A percentile compares a stretch with the other conserved stretches of the same genome.
These are phyloP conservation scores for Talaromyces proteolyticus DNA, from an alignment of 495 filamentous ascomycete species.

Conservation along the genomic window DNA sequence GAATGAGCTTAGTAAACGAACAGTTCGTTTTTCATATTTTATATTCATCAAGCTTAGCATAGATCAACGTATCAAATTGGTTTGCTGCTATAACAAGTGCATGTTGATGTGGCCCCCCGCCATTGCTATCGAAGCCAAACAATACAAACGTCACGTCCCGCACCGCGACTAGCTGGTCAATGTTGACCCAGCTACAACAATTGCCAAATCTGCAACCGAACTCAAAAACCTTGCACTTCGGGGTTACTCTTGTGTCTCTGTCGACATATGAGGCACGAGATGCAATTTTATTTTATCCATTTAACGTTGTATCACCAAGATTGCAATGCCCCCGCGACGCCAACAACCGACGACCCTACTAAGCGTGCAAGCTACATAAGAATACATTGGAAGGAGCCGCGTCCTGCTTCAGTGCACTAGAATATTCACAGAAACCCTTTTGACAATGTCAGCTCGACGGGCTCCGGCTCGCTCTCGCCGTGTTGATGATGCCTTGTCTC, in stretches of 20 bases:
- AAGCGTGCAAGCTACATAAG: background rate
- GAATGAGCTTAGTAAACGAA: slow-evolving; percentile 5
- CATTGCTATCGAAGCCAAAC: slow-evolving; percentile 9
- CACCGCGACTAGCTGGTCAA: slow-evolving; percentile 15
- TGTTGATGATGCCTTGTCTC: slow-evolving; percentile 50
- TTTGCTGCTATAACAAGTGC: background rate
- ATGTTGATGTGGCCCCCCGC: too few species aligned
- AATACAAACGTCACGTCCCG: slow-evolving; percentile 14
- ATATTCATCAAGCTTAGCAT: too few species aligned
- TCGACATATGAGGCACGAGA: too few species aligned
- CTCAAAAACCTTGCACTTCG: too few species aligned
- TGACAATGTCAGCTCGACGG: slow-evolving; percentile 33
- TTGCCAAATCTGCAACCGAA: too few species aligned
- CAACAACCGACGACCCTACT: background rate
- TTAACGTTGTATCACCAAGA: too few species aligned
- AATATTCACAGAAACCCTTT: background rate
- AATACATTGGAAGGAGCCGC: background rate
- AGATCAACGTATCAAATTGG: too few species aligned
- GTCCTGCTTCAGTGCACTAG: background rate
- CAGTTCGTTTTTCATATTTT: too few species aligned
- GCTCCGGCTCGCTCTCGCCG: slow-evolving; percentile 35
- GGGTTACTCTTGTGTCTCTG: too few species aligned
- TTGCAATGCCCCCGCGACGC: background rate
- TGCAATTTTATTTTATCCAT: too few species aligned
- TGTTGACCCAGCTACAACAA: background rate